phyloP scores from a whole-genome alignment of 2,329 filamentous ascomycete species.

The Magnaporthiopsis incrustans region DNA sequence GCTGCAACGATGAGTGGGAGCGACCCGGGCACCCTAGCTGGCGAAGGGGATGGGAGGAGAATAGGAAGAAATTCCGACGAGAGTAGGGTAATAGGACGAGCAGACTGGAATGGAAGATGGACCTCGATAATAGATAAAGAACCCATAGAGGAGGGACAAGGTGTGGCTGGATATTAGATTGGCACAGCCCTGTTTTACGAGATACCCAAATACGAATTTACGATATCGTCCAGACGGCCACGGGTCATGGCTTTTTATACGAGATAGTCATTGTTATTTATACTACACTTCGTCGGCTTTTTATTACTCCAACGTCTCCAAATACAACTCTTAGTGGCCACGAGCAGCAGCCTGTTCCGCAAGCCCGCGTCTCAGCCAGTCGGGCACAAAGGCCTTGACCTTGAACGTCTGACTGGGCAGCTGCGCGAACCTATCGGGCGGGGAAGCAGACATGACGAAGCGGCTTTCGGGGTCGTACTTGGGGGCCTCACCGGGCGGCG shows the following conservation, averaged over 20 bases:
- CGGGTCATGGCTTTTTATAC: no score
- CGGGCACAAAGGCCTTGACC: conserved; percentile 76
- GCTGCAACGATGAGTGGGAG: neutral
- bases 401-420: conserved; percentile 40
- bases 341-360: conserved; percentile 12
- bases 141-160: neutral
- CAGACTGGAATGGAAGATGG: no score
- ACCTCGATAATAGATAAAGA: neutral
- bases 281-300: no score
- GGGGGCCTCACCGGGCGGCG: conserved; percentile 51
- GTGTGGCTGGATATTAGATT: neutral
- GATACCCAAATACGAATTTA: neutral
- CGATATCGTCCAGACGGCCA: no score
- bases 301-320: no score
- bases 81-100: no score
- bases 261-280: no score
- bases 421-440: conserved; percentile 21
- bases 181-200: neutral
- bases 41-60: no score
- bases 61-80: neutral
- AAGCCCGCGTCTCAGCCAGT: conserved; percentile 53
- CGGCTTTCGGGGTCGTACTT: conserved; percentile 50
- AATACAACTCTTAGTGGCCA: conserved; percentile 1
- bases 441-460: conserved; percentile 42
- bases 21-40: no score